Conservation (phyloP, 768 basidiomycete species). For the Hygrophorus pudorinus region DNA sequence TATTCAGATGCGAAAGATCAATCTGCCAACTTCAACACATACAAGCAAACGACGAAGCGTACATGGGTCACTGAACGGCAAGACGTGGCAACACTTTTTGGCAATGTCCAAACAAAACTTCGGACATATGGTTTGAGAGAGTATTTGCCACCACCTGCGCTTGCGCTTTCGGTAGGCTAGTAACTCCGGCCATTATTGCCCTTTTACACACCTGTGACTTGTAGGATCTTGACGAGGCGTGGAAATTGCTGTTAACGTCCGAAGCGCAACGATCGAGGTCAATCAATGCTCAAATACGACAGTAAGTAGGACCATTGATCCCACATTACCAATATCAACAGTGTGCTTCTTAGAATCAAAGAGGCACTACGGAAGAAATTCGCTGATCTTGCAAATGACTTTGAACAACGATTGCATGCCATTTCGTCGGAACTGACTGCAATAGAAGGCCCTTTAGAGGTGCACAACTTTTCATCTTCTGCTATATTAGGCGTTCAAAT, state of each 20-base stretch:
- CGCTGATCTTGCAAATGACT: slow-evolving; percentile 68
- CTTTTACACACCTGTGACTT: not conserved
- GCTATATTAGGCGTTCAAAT: not conserved
- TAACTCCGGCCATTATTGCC: not conserved
- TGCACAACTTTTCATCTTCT: slow-evolving; percentile 22
- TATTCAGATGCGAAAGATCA: slow-evolving; percentile 78
- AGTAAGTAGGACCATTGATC: slow-evolving; percentile 40
- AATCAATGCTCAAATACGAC: slow-evolving; percentile 84
- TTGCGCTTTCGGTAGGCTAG: slow-evolving; percentile 34
- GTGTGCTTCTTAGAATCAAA: slow-evolving; percentile 54
- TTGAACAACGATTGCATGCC: slow-evolving; percentile 54
- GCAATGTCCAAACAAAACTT: slow-evolving; percentile 90
- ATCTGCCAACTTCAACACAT: slow-evolving; percentile 58
- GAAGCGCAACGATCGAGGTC: slow-evolving; percentile 71
- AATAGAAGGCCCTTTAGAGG: slow-evolving; percentile 72
- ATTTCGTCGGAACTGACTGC: slow-evolving; percentile 66
- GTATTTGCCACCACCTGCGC: slow-evolving; percentile 69
- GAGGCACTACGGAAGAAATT: slow-evolving; percentile 69
- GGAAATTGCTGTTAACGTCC: slow-evolving; percentile 60
- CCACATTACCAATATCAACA: not conserved
- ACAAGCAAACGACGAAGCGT: slow-evolving; percentile 82
- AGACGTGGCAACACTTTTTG: slow-evolving; percentile 78
- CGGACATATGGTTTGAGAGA: slow-evolving; percentile 80
- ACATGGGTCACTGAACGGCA: slow-evolving; percentile 86
- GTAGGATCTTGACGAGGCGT: slow-evolving; percentile 63